Evolutionary conservation across 495 filamentous ascomycete genomes (phyloP), one percentile per base, ranked within the genome.

Genomic region (Bacidia rubella): DNA sequence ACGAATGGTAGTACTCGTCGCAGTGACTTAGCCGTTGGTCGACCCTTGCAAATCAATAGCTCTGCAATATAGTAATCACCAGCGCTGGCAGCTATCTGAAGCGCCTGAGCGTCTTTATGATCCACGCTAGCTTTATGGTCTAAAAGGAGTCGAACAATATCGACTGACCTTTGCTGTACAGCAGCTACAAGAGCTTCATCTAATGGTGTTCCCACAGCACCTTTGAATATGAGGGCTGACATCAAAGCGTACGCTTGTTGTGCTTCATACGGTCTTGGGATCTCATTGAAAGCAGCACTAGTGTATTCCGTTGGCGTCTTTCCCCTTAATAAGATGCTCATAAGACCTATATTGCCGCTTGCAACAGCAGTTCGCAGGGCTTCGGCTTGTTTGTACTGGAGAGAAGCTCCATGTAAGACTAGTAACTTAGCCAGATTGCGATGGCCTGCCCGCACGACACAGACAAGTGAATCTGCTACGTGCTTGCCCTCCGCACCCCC

Each of bases 101-200:
- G 55, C 17, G 55, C 44, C 32, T 57, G 55, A 23, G 55, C 40
- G 23, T 50, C 55, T 2, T 57, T 47, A 23, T 46, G 42, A 11
- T 54, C 40, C 4, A 52, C 51, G 25, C 32, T 50, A 50, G 55
- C 55, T 32, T 54, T 42, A 39, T 57, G 55, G 25, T 57, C 51
- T 15, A 57, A 39, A 20, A 57, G 55, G n/a, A 57, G 40, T 25
- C 26, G 24, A 12, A 41, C 48, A 7, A 47, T 41, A 11, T 17
- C n/a, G 19, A 26, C 22, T 17, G 17, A 40, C 40, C 53, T 49
- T 15, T 41, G 35, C 35, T 54, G 51, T 11, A 54, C 50, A 11
- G 55, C 51, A 21, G 15, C 22, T 23, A 57, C 55, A 21, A 57
- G 55, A 1, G 55, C 55, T 17, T 47, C 29, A 38, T 50, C 52